A percentile compares a stretch with the other conserved stretches of the same genome.
Conservation (phyloP, 208 protist genomes). For the Leishmania tropica region DNA sequence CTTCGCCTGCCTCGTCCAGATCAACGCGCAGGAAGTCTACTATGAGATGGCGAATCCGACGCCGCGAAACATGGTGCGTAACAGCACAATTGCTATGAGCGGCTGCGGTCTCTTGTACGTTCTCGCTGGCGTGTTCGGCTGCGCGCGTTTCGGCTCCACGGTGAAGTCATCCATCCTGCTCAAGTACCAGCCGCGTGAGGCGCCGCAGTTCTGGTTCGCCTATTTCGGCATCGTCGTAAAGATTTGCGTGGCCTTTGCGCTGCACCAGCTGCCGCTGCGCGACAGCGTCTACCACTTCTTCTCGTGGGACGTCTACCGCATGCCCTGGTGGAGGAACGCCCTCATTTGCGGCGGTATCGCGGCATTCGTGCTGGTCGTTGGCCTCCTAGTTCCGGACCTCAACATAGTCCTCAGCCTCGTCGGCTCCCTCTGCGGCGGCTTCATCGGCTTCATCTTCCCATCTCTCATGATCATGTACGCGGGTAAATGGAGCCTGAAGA, state of each 20-base stretch:
- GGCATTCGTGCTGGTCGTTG: slow-evolving; percentile 43
- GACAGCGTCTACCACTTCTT: slow-evolving; percentile 66
- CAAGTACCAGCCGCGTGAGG: slow-evolving; percentile 60
- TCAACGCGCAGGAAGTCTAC: slow-evolving; percentile 60
- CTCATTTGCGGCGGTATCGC: slow-evolving; percentile 38
- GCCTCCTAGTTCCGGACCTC: slow-evolving; percentile 74
- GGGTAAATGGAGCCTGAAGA: slow-evolving; percentile 43
- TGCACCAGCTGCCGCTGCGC: slow-evolving; percentile 64
- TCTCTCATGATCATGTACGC: slow-evolving; percentile 67
- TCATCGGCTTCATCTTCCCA: slow-evolving; percentile 81
- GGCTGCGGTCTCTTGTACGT: slow-evolving; percentile 63
- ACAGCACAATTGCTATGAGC: slow-evolving; percentile 35
- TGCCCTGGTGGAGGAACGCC: slow-evolving; percentile 62
- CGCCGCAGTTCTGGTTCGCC: slow-evolving; percentile 48
- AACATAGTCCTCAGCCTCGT: slow-evolving; percentile 78
- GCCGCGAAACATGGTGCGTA: slow-evolving; percentile 43
- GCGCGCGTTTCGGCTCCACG: slow-evolving; percentile 58
- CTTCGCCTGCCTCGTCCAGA: slow-evolving; percentile 68
- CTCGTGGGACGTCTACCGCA: slow-evolving; percentile 43
- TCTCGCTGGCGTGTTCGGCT: slow-evolving; percentile 76
- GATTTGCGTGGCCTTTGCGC: slow-evolving; percentile 67
- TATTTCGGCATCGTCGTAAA: slow-evolving; percentile 77
- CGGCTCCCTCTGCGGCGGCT: slow-evolving; percentile 77
- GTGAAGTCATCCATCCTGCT: slow-evolving; percentile 57
- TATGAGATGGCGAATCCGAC: slow-evolving; percentile 48